Evolutionary conservation across 2,329 filamentous ascomycete species (phyloP), one percentile per base, ranked within the genome.

Genomic region (Aspergillus phoenicis): DNA sequence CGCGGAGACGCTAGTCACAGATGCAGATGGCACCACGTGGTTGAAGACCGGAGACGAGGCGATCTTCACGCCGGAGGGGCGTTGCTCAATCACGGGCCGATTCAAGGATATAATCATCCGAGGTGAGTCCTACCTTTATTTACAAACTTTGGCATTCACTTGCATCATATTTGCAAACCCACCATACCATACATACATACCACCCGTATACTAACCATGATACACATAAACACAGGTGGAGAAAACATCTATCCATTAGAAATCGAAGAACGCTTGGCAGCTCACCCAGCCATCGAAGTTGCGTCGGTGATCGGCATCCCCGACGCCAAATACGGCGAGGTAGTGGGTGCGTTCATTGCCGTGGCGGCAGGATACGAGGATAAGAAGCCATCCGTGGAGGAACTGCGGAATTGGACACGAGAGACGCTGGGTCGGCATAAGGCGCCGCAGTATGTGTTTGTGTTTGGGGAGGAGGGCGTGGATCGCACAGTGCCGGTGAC

Each of bases 91-190:
- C 66, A 92, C 89, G 0, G 89, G 90, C 0, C 81, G 89, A 20
- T 91, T 91, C 77, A 92, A 92, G 77, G 90, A 93, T 61, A 91
- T 92, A 38, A 91, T 92, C 60, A 92, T 92, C 62, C 81, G 89
- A 68, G 89, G 87, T 75, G 66, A 39, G 72, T 65, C 3, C 15
- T 22, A 28, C 28, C 39, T 41, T 5, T 15, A 20, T 6, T 5
- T 36, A 20, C n/a, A 24, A 15, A 13, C 8, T 11, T 36, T 11
- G n/a, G 26, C 26, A 51, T 11, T 47, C 2, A 17, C 2, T 36
- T 36, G 33, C 10, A 22, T 38, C 4, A 13, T 17, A 43, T 43
- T 43, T 41, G n/a, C n/a, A 17, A 11, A 20, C 10, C n/a, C n/a
- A 38, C 22, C 41, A 33, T 33, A 48, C 20, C 53, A n/a, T 60